Evolutionary conservation across 805 yeast genomes (phyloP).

Genomic region (Metschnikowia vanudenii): DNA sequence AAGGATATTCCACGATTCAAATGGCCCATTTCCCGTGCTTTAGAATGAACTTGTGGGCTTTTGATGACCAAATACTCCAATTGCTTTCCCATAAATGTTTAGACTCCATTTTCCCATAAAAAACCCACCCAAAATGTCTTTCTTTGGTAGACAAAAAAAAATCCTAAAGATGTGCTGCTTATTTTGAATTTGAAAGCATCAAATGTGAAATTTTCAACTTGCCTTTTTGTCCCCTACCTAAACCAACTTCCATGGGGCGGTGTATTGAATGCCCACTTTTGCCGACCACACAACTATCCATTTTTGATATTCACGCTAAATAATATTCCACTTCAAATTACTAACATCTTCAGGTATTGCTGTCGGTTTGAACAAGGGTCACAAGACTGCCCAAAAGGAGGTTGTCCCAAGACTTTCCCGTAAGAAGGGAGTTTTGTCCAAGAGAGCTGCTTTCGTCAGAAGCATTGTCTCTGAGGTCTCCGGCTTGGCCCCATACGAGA

Average conservation of each 20-base stretch:
- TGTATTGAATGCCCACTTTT: no score
- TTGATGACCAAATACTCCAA: no score
- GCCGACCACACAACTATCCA: neutral
- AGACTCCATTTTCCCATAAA: no score
- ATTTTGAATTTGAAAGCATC: no score
- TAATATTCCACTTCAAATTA: slow-evolving; percentile 2
- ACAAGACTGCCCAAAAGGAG: slow-evolving; percentile 85
- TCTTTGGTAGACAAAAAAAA: no score
- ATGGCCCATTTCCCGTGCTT: neutral
- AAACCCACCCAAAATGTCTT: no score
- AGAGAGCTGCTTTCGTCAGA: slow-evolving; percentile 96
- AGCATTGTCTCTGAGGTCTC: slow-evolving; percentile 93
- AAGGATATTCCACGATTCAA: neutral
- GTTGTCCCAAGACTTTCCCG: slow-evolving; percentile 72
- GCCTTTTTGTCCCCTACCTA: no score
- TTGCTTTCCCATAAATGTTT: no score
- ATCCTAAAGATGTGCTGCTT: no score
- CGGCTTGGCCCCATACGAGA: slow-evolving; percentile 99
- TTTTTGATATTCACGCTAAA: neutral
- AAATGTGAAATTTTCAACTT: no score
- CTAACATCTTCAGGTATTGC: slow-evolving; percentile 67
- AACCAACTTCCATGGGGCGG: no score
- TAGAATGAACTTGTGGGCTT: neutral
- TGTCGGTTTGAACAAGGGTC: slow-evolving; percentile 99
- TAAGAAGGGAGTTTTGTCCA: slow-evolving; percentile 95